Evolutionary conservation across 2,329 filamentous ascomycete species (phyloP).

Genomic region (Hypocreales sp.): DNA sequence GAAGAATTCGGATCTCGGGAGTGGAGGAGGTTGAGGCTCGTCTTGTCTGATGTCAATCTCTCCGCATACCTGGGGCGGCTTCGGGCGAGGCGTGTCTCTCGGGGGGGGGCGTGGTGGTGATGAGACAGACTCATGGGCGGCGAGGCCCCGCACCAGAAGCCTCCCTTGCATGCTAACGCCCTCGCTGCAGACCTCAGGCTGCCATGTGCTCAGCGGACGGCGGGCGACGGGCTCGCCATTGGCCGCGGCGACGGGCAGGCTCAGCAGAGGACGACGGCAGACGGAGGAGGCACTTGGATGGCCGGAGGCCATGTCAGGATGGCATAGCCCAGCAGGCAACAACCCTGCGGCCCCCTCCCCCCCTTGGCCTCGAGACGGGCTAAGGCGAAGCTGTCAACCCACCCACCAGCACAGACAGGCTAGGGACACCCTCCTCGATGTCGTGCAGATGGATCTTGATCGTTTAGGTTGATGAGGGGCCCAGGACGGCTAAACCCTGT

Average conservation of each 20-base stretch:
- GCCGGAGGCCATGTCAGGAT: too few relatives aligned
- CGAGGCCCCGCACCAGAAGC: conserved; percentile 1
- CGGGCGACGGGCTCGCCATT: conserved; percentile 11
- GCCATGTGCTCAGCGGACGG: conserved; percentile 18
- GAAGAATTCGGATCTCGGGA: conserved; percentile 13
- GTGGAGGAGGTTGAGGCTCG: conserved; percentile 8
- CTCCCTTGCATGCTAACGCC: conserved; percentile 21
- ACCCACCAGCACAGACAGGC: too few relatives aligned
- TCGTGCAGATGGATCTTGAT: conserved; percentile 19
- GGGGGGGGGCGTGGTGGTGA: conserved; percentile 7
- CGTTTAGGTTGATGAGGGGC: conserved; percentile 11
- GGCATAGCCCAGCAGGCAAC: too few relatives aligned
- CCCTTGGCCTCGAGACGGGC: too few relatives aligned
- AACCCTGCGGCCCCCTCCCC: too few relatives aligned
- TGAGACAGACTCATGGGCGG: too few relatives aligned
- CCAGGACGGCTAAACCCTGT: conserved; percentile 11
- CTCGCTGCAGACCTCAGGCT: conserved; percentile 17
- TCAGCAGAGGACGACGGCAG: too few relatives aligned
- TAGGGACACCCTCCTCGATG: too few relatives aligned
- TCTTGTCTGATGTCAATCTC: conserved; percentile 25
- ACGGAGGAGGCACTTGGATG: too few relatives aligned
- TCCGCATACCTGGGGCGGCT: conserved; percentile 19
- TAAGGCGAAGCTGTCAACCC: too few relatives aligned
- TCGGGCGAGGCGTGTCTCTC: conserved; percentile 6
- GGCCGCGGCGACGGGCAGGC: too few relatives aligned